phyloP scores from a whole-genome alignment of 371 early-diverging fungal species.

The Syncephalastrum monosporum region DNA sequence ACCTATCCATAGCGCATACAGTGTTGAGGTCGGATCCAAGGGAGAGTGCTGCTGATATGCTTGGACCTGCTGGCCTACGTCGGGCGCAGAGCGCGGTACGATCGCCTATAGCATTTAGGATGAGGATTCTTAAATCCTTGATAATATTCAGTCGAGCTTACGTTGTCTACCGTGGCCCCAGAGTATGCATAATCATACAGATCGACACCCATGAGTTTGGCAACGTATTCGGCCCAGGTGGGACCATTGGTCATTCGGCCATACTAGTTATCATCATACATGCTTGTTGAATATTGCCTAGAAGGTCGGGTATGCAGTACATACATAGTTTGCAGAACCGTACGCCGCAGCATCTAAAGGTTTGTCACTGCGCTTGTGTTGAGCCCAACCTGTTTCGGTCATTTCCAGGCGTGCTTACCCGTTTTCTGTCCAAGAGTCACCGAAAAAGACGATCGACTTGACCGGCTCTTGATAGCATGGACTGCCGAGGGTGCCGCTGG shows the following conservation, averaged over 20 bases:
- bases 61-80: conserved; percentile 11
- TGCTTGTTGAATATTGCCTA: conserved; percentile 5
- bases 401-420: conserved; percentile 11
- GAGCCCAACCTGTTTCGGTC: background rate
- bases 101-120: conserved; percentile 2
- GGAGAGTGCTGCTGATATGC: background rate
- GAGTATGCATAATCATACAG: conserved; percentile 22
- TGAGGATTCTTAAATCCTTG: background rate
- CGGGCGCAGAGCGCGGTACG: conserved; percentile 8
- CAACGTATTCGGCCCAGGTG: conserved; percentile 24
- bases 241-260: conserved; percentile 23
- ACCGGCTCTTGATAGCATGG: conserved; percentile 12
- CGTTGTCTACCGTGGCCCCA: conserved; percentile 29
- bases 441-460: conserved; percentile 18
- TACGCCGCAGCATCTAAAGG: conserved; percentile 9
- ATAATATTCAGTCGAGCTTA: conserved; percentile 1
- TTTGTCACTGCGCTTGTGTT: conserved; percentile 2
- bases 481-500: background rate
- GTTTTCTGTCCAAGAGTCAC: conserved; percentile 29
- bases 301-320: background rate
- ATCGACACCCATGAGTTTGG: conserved; percentile 16
- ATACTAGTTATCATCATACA: too few relatives aligned
- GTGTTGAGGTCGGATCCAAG: background rate
- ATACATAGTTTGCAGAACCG: conserved; percentile 3
- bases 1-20: conserved; percentile 16